These are phyloP conservation scores for Fremontodendron californicum DNA, from an alignment of 345 rosid genomes.

Conservation along the genomic window DNA sequence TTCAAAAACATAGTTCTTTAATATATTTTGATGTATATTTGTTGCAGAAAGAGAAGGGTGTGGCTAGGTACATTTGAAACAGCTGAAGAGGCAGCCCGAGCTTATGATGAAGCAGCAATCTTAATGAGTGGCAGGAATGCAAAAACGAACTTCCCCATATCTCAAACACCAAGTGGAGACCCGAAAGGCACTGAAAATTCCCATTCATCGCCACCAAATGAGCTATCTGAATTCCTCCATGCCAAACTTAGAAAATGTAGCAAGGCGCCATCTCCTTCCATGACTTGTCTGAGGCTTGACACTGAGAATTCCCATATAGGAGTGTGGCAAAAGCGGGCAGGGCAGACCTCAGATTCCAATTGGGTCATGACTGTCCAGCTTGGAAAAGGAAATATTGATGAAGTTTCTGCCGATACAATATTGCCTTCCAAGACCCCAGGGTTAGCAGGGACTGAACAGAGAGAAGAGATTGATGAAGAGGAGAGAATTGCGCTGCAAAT, in stretches of 20 bases:
- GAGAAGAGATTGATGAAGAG: constrained; percentile 49
- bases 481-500: constrained; percentile 79
- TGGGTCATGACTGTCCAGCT: constrained; percentile 81
- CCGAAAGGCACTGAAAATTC: neutral
- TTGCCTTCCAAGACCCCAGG: neutral
- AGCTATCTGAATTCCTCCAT: constrained; percentile 40
- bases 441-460: constrained; percentile 8
- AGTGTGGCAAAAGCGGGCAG: constrained; percentile 81
- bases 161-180: constrained; percentile 1
- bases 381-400: constrained; percentile 14
- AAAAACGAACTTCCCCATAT: constrained; percentile 60
- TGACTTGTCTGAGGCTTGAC: constrained; percentile 77
- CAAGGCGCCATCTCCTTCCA: constrained; percentile 65
- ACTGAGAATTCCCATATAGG: constrained; percentile 67
- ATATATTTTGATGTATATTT: neutral
- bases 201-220: constrained; percentile 23
- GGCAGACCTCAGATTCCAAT: constrained; percentile 47
- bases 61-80: constrained; percentile 85
- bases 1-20: too few species aligned
- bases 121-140: constrained; percentile 74
- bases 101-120: constrained; percentile 67
- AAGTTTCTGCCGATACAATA: neutral
- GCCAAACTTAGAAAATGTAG: constrained; percentile 61
- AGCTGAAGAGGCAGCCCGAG: constrained; percentile 70
- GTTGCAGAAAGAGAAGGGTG: constrained; percentile 59